Percentiles rank a stretch among this genome's conserved stretches.
Evolutionary conservation across 192 early-diverging fungal species (phyloP).

Genomic region (Gaertneriomyces sp.): DNA sequence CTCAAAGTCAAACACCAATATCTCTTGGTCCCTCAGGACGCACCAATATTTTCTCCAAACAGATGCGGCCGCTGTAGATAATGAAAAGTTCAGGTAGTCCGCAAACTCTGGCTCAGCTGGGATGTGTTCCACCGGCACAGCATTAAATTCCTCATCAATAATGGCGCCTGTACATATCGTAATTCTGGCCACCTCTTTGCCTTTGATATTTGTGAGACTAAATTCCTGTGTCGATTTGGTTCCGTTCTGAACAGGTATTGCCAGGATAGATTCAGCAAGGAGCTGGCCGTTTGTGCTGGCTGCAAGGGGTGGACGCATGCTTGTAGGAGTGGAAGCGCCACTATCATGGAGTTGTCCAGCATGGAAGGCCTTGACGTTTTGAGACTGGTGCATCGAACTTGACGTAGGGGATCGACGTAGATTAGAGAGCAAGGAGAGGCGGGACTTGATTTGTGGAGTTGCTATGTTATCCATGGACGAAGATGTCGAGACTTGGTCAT

Average conservation of each 20-base stretch:
- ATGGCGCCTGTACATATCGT: slow-evolving; percentile 31
- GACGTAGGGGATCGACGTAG: slow-evolving; percentile 18
- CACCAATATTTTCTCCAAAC: slow-evolving; percentile 50
- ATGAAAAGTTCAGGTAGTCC: slow-evolving; percentile 39
- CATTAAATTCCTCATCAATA: slow-evolving; percentile 39
- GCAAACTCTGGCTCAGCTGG: slow-evolving; percentile 28
- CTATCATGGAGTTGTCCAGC: not conserved
- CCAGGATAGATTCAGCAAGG: slow-evolving; percentile 22
- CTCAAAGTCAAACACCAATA: slow-evolving; percentile 43
- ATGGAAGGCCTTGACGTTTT: slow-evolving; percentile 14
- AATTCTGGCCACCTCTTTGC: slow-evolving; percentile 38
- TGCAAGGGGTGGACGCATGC: not conserved
- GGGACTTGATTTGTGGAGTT: not conserved
- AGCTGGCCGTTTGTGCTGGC: slow-evolving; percentile 6
- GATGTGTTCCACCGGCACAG: slow-evolving; percentile 28
- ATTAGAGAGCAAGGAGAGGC: slow-evolving; percentile 5
- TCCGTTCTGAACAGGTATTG: not conserved
- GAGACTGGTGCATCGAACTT: too few relatives aligned
- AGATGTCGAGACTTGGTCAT: slow-evolving; percentile 10
- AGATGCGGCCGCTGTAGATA: slow-evolving; percentile 23
- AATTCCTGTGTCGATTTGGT: slow-evolving; percentile 17
- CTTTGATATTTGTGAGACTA: slow-evolving; percentile 11
- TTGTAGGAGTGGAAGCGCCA: not conserved
- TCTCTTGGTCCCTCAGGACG: slow-evolving; percentile 28
- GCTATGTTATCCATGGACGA: slow-evolving; percentile 12